phyloP scores from a whole-genome alignment of 2,329 filamentous ascomycete genomes.

The Boeremia exigua region DNA sequence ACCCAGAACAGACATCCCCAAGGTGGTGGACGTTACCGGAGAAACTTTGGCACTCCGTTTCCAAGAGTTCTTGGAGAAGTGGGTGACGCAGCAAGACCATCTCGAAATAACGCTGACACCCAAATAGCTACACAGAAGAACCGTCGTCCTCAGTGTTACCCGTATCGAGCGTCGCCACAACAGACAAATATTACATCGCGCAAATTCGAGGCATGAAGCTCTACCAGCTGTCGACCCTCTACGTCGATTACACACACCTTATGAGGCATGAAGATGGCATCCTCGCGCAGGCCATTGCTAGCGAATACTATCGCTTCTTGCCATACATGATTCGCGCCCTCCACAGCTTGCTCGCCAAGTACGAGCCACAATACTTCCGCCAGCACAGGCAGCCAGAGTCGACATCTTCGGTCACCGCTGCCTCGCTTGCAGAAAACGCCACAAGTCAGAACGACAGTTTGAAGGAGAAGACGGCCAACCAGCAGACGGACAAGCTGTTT shows the following conservation, averaged over 20 bases:
- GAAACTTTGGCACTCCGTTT: slow-evolving; percentile 77
- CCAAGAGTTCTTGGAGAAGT: slow-evolving; percentile 81
- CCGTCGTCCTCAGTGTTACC: slow-evolving; percentile 68
- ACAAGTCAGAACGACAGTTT: slow-evolving; percentile 64
- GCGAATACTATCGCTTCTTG: slow-evolving; percentile 92
- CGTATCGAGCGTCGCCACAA: slow-evolving; percentile 72
- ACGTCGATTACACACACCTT: slow-evolving; percentile 87
- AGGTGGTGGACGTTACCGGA: slow-evolving; percentile 78
- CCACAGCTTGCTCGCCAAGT: slow-evolving; percentile 91
- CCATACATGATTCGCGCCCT: slow-evolving; percentile 88
- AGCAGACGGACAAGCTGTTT: slow-evolving; percentile 97
- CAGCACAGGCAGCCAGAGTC: slow-evolving; percentile 86
- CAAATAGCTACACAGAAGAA: slow-evolving; percentile 68
- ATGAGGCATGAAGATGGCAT: slow-evolving; percentile 77
- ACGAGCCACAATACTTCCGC: slow-evolving; percentile 92
- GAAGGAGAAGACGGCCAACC: slow-evolving; percentile 79
- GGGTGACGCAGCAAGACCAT: slow-evolving; percentile 29
- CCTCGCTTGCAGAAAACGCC: slow-evolving; percentile 63
- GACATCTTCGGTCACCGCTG: slow-evolving; percentile 74
- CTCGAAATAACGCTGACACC: slow-evolving; percentile 15
- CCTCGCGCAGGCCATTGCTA: slow-evolving; percentile 83
- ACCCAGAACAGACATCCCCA: slow-evolving; percentile 66
- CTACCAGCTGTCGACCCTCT: slow-evolving; percentile 81
- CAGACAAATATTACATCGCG: slow-evolving; percentile 83
- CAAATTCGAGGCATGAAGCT: slow-evolving; percentile 79